Conservation (phyloP, 2,329 filamentous ascomycete genomes). For the Penicillium sp. region DNA sequence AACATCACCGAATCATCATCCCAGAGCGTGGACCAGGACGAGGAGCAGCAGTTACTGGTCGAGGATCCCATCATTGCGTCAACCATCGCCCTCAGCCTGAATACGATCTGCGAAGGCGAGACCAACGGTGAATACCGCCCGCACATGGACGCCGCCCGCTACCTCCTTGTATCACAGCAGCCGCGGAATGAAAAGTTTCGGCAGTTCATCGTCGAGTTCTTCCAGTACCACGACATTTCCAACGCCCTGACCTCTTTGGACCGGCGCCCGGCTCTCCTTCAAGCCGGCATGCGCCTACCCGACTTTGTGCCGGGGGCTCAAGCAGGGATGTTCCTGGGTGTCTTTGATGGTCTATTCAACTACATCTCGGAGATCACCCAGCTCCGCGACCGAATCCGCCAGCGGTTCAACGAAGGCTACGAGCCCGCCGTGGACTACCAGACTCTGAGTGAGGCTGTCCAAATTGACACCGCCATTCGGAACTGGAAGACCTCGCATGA, state of each 20-base stretch:
- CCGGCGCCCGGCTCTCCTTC: slow-evolving; percentile 52
- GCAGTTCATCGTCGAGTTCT: slow-evolving; percentile 71
- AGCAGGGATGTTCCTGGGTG: slow-evolving; percentile 67
- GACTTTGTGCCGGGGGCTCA: slow-evolving; percentile 55
- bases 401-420: slow-evolving; percentile 59
- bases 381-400: slow-evolving; percentile 71
- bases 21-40: slow-evolving; percentile 8
- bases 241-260: slow-evolving; percentile 58
- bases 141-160: slow-evolving; percentile 73
- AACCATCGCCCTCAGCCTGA: slow-evolving; percentile 59
- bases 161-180: slow-evolving; percentile 62
- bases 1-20: slow-evolving; percentile 37
- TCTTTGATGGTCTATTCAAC: slow-evolving; percentile 77
- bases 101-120: slow-evolving; percentile 61
- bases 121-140: slow-evolving; percentile 70
- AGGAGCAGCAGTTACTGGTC: slow-evolving; percentile 41
- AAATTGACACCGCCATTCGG: slow-evolving; percentile 71
- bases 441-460: slow-evolving; percentile 68
- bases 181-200: slow-evolving; percentile 67
- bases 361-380: slow-evolving; percentile 76
- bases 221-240: slow-evolving; percentile 73
- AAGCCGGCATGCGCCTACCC: slow-evolving; percentile 54
- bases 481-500: slow-evolving; percentile 67
- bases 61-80: slow-evolving; percentile 62
- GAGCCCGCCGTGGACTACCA: slow-evolving; percentile 72